Evolutionary conservation across 495 filamentous ascomycete genomes (phyloP).

Genomic region (Aspergillus leporis): DNA sequence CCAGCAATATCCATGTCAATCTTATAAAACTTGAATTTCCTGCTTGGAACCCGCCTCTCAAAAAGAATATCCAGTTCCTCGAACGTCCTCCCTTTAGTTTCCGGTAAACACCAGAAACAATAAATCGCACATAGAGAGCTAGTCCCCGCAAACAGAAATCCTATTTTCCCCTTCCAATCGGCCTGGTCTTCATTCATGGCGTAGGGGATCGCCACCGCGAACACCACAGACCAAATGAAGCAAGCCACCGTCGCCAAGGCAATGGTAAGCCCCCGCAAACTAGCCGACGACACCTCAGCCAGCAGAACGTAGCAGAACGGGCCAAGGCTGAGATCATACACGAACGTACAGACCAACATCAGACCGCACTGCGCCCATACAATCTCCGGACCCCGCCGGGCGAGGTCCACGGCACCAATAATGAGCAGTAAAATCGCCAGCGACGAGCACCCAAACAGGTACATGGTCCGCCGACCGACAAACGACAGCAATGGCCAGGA

Average conservation of each 20-base stretch:
- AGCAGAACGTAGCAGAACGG: constrained; percentile 65
- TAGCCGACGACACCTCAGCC: constrained; percentile 59
- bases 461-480: constrained; percentile 56
- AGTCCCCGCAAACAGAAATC: constrained; percentile 65
- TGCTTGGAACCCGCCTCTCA: constrained; percentile 47
- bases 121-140: constrained; percentile 40
- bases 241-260: constrained; percentile 60
- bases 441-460: constrained; percentile 48
- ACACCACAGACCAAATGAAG: constrained; percentile 56
- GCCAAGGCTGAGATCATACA: constrained; percentile 61
- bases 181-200: constrained; percentile 64
- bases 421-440: constrained; percentile 54
- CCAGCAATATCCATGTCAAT: constrained; percentile 22
- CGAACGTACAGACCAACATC: constrained; percentile 58
- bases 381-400: constrained; percentile 38
- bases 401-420: constrained; percentile 59
- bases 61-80: constrained; percentile 58
- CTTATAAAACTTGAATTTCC: constrained; percentile 27
- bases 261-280: constrained; percentile 63
- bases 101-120: constrained; percentile 59
- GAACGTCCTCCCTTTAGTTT: constrained; percentile 61
- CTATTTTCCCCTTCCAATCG: constrained; percentile 64
- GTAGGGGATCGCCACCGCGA: constrained; percentile 67
- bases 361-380: constrained; percentile 58
- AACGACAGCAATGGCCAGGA: constrained; percentile 65